Percentiles rank a stretch among this genome's conserved stretches.
phyloP scores from a whole-genome alignment of 2,329 filamentous ascomycete species.

The Chrysosporium keratinophilum region DNA sequence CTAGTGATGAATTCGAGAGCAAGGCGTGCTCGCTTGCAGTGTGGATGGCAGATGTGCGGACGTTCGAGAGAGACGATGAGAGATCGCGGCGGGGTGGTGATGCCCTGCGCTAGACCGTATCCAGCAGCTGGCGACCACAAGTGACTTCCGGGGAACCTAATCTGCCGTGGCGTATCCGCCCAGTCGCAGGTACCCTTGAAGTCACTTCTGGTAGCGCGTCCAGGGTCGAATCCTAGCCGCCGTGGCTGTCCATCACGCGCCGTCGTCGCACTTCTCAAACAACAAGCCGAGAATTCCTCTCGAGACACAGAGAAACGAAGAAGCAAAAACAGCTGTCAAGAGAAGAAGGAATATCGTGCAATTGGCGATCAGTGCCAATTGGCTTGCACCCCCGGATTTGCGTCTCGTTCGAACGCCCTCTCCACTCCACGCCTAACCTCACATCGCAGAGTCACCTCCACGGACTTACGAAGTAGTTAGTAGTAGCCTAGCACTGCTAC shows the following conservation, averaged over 20 bases:
- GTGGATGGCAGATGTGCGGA: too few relatives aligned
- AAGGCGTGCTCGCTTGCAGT: too few relatives aligned
- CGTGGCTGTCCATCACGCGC: too few relatives aligned
- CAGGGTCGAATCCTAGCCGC: background rate
- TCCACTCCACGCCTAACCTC: background rate
- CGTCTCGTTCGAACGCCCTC: background rate
- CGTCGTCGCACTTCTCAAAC: background rate
- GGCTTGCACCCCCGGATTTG: background rate
- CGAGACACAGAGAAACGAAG: too few relatives aligned
- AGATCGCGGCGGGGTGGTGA: background rate
- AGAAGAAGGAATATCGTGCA: too few relatives aligned
- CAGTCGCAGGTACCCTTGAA: background rate
- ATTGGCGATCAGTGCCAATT: background rate
- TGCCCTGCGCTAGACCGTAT: background rate
- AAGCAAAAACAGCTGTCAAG: too few relatives aligned
- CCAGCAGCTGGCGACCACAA: background rate
- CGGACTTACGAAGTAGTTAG: too few relatives aligned
- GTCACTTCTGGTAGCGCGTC: background rate
- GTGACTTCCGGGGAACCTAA: conserved; percentile 4
- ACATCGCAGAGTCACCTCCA: background rate
- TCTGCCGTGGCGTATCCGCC: background rate
- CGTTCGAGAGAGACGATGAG: too few relatives aligned
- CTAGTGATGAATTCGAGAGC: too few relatives aligned
- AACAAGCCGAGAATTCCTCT: background rate
- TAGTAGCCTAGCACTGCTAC: background rate